Evolutionary conservation across 371 early-diverging fungal genomes (phyloP).

Genomic region (Sanchytrium tribonematis): DNA sequence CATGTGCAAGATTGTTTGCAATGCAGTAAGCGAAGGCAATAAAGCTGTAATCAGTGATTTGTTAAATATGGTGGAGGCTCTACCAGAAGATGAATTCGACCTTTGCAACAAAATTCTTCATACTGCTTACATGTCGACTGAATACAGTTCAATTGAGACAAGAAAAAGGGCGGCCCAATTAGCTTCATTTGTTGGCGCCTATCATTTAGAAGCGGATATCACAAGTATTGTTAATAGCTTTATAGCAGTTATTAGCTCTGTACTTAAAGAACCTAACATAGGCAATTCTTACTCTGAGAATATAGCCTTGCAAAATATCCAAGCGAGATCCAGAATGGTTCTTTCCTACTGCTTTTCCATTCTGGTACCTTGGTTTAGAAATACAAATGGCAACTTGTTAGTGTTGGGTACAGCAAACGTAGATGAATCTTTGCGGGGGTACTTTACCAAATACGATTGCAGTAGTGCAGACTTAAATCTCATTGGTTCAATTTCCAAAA

Average conservation of each 20-base stretch:
- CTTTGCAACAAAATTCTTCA: conserved; percentile 42
- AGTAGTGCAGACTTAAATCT: conserved; percentile 89
- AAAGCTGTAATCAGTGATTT: not conserved
- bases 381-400: conserved; percentile 30
- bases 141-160: conserved; percentile 61
- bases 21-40: conserved; percentile 5
- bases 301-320: conserved; percentile 76
- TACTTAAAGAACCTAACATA: not conserved
- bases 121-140: conserved; percentile 82
- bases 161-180: conserved; percentile 43
- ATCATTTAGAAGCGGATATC: conserved; percentile 64
- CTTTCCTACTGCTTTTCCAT: conserved; percentile 79
- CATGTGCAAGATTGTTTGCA: conserved; percentile 68
- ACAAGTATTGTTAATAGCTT: conserved; percentile 48
- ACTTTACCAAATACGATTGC: conserved; percentile 92
- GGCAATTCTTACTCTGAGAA: conserved; percentile 51
- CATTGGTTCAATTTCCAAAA: conserved; percentile 76
- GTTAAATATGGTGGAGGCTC: conserved; percentile 11
- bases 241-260: conserved; percentile 10
- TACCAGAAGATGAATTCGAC: conserved; percentile 9
- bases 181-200: conserved; percentile 32
- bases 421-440: conserved; percentile 82
- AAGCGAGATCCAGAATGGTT: conserved; percentile 82
- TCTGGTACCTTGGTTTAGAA: conserved; percentile 61
- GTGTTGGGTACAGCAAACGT: conserved; percentile 87